Base-by-base conservation (phyloP, 139 green algal genomes). In the Volvox reticuliferus region DNA sequence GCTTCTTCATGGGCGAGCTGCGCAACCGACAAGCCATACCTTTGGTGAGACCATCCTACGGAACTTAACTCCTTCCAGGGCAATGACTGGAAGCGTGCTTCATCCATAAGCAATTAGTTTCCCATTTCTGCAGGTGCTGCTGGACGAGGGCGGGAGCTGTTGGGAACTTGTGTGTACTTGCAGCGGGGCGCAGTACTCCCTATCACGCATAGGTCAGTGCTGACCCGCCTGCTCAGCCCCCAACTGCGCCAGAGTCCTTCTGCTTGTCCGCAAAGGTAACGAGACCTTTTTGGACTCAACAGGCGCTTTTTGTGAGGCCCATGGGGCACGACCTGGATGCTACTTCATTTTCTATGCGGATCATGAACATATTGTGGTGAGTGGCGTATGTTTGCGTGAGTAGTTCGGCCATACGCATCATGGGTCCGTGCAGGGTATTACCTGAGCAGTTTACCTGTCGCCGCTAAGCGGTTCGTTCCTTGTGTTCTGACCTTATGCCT, bases 121-220 rank as follows among this genome's bases (percentile, higher is more conserved):
- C 16, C 65, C 65, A 73, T 82, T 22, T 50, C 12, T 12, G 20
- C 71, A 80, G 62, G 71, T 93, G 37, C 75, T 93, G 20, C 62
- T 93, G n/a, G 91, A 93, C 26, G 85, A 91, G 69, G 19, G 22
- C 22, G 69, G 84, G 1, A 67, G 65, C 17, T 36, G n/a, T 12
- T 93, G 91, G 91, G 87, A 91, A 76, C 55, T 93, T 3, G 28
- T 92, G 62, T 93, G 91, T 75, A 89, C 81, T 2, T 93, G 91
- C 63, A 87, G 76, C 3, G 87, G 87, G 32, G 89, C 79, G 21
- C 91, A 93, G 61, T 93, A 93, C 63, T 87, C 91, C 24, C 61
- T 93, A 13, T 90, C 87, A 24, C 61, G 62, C 24, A 82, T 93
- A 1, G 91, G 90, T 88, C 12, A 79, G 63, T 55, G 44, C 44